Evolutionary conservation across 192 early-diverging fungal genomes (phyloP), one percentile per base, ranked within the genome.

Genomic region (Linnemannia schmuckeri): DNA sequence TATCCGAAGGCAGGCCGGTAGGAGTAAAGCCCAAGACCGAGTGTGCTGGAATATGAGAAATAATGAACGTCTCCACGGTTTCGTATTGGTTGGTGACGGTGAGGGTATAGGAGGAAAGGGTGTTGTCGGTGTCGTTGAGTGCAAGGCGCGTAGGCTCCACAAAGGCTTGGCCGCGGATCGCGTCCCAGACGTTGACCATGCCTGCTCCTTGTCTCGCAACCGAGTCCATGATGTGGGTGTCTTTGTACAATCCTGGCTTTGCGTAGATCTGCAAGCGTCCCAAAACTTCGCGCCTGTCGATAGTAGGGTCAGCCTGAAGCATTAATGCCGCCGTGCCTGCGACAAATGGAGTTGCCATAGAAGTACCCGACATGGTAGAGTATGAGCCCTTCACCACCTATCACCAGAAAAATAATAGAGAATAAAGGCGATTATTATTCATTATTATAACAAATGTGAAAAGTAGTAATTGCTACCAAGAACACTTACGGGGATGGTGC

Each of bases 151-250:
- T 72, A 3, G 96, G 96, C 18, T 78, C 76, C 35, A 95, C 81
- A 4, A 87, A 24, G 0, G 88, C 90, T 47, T 91, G 90, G 7
- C 94, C 79, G 12, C 68, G 83, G 46, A 96, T 72, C 0, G 96
- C 92, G 38, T 91, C 77, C 55, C 88, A 92, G 44, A 96, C 75
- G 86, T 97, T 91, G 30, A 97, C 89, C 44, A 97, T 89, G 13
- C 97, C 97, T 46, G 90, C 89, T 5, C 96, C 96, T 81, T 95
- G 94, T 42, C 86, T 80, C 66, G 91, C 86, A 9, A 95, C 91
- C 9, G 94, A 37, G 24, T 84, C 73, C 0, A 41, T 63, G 0
- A 84, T 37, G 5, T 10, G 4, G 15, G 77, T 70, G 4, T 78
- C 33, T 27, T 41, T 73, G 73, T 75, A 84, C 1, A 79, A 18